phyloP scores from a whole-genome alignment of 345 rosid genomes.

The Corchorus olitorius region DNA sequence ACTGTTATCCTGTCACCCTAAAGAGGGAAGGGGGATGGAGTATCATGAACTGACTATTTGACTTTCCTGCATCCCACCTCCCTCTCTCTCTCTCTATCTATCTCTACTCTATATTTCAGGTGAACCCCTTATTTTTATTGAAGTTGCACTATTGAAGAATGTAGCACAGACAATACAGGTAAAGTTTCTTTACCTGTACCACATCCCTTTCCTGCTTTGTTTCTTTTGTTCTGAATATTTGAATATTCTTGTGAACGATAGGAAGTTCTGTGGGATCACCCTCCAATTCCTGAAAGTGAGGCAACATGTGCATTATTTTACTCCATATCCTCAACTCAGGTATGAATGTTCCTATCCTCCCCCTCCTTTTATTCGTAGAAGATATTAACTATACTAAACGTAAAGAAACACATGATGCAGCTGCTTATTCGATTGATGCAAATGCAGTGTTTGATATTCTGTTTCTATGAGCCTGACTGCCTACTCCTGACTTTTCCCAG shows the following conservation, averaged over 20 bases:
- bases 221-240: constrained; percentile 12
- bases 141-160: constrained; percentile 86
- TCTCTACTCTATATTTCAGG: constrained; percentile 42
- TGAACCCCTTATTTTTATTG: constrained; percentile 96
- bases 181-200: constrained; percentile 1
- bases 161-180: constrained; percentile 89
- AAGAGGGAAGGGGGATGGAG: not conserved
- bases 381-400: not conserved
- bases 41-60: not conserved
- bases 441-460: not conserved
- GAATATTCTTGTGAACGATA: constrained; percentile 28
- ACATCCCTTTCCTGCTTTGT: not conserved
- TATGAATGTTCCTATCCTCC: constrained; percentile 19
- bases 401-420: constrained; percentile 3
- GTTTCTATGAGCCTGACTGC: constrained; percentile 18
- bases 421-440: not conserved
- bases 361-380: not conserved
- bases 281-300: constrained; percentile 76
- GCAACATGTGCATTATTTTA: constrained; percentile 89
- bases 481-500: constrained; percentile 51
- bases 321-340: constrained; percentile 98
- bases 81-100: not conserved
- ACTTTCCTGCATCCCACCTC: not conserved
- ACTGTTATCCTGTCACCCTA: not conserved
- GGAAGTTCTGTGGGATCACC: constrained; percentile 97